Evolutionary conservation across 371 early-diverging fungal genomes (phyloP), one percentile per base, ranked within the genome.

Genomic region (Umbelopsis sp.): DNA sequence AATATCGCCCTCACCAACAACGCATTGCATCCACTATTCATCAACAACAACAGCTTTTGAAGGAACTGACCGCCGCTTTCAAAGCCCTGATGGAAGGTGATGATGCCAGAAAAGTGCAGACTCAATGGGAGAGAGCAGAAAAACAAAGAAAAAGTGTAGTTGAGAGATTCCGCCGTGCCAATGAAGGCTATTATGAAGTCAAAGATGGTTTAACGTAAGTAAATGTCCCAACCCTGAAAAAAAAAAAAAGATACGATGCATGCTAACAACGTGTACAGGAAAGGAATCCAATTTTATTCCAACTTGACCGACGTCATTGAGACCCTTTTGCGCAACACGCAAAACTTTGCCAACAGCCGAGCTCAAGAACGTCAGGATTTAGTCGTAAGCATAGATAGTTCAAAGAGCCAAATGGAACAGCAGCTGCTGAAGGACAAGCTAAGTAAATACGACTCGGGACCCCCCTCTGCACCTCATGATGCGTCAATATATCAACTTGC

Each of bases 231-330:
- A 22, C 9, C 18, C 4, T 16, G 12, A 10, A 22, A 10, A 37
- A 5, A n/a, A 16, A 8, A 4, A n/a, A 32, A n/a, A 20, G 44
- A 0, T n/a, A 44, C 38, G 9, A 66, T 11, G 44, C 37, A 38
- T 37, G 7, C 44, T 65, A 11, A 5, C 35, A 20, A 22, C 37
- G 24, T 53, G 11, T 72, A 70, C 69, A 82, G 78, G 16, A 86
- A 89, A 69, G 95, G 95, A 0, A 81, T 91, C n/a, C 84, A 89
- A 53, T 97, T 94, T 71, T 97, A 97, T 69, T 80, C 87, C 18
- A 87, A 89, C 65, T 69, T 95, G 62, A 78, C 81, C 16, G 92
- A 89, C 16, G 76, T 90, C 41, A 83, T 93, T 10, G 87, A 86
- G 37, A 76, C 84, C 22, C 83, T 95, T 41, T 72, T 72, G 29